Percentiles rank a stretch among this genome's conserved stretches.
Conservation (phyloP, 2,329 filamentous ascomycete species). For the Bisporella sp. region DNA sequence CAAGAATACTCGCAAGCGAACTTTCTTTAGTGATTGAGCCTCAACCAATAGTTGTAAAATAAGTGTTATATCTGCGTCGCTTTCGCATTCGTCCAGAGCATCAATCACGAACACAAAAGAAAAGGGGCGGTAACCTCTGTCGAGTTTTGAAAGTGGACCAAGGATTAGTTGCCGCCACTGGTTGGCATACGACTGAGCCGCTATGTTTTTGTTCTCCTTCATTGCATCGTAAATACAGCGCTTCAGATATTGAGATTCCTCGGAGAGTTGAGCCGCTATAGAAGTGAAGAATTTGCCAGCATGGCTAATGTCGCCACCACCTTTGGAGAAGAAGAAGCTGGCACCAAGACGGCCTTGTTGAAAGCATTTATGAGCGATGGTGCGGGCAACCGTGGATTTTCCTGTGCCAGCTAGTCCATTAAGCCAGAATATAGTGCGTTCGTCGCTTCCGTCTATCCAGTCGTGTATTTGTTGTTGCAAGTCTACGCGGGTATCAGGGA, state of each 20-base stretch:
- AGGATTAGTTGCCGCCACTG: conserved; percentile 37
- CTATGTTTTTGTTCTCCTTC: conserved; percentile 6
- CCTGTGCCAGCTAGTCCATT: conserved; percentile 24
- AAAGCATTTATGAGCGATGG: conserved; percentile 2
- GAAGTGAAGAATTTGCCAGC: conserved; percentile 11
- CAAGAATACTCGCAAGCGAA: conserved; percentile 18
- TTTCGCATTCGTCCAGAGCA: conserved; percentile 15
- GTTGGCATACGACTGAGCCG: conserved; percentile 29
- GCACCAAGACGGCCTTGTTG: conserved; percentile 17
- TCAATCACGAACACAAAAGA: conserved; percentile 21
- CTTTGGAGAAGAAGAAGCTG: conserved; percentile 22
- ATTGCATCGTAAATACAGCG: conserved; percentile 7
- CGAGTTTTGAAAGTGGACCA: conserved; percentile 28
- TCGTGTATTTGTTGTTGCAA: conserved; percentile 3
- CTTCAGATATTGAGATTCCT: conserved; percentile 3
- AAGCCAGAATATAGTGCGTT: conserved; percentile 25
- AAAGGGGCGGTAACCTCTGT: conserved; percentile 1
- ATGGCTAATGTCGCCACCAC: conserved; percentile 15
- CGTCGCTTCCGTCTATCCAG: conserved; percentile 4
- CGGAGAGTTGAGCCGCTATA: conserved; percentile 7
- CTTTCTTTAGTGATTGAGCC: background rate
- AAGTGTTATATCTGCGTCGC: conserved; percentile 7
- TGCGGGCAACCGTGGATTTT: background rate
- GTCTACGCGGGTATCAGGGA: conserved; percentile 3
- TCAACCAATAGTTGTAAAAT: conserved; percentile 1